phyloP scores from a whole-genome alignment of 805 yeast species.

The Zygotorulaspora chibaensis region DNA sequence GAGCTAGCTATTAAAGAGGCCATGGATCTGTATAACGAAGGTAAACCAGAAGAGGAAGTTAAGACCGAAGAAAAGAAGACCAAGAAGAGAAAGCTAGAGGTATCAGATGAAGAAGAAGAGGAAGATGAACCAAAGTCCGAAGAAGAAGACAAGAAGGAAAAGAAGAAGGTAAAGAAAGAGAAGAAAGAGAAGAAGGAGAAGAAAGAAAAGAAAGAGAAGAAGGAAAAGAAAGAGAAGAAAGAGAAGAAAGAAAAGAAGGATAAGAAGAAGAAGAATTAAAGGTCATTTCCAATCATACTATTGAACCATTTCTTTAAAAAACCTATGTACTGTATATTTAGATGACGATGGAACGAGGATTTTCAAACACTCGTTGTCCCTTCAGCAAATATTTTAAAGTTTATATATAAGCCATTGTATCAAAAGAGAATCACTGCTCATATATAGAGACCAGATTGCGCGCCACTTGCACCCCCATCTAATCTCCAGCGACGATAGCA shows the following conservation, averaged over 20 bases:
- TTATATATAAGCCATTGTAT: background rate
- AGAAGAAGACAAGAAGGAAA: conserved; percentile 48
- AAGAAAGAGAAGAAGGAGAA: conserved; percentile 45
- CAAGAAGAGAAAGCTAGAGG: conserved; percentile 22
- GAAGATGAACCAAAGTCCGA: conserved; percentile 46
- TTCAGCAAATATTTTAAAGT: conserved; percentile 1
- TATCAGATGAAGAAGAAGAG: conserved; percentile 38
- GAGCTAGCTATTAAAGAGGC: conserved; percentile 92
- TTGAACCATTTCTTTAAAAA: conserved; percentile 10
- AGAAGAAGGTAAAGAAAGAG: conserved; percentile 48
- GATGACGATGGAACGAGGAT: conserved; percentile 16
- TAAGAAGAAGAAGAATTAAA: conserved; percentile 19
- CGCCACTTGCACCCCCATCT: conserved; percentile 29
- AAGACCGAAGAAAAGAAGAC: conserved; percentile 29
- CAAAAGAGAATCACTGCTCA: conserved; percentile 5
- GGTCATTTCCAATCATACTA: background rate
- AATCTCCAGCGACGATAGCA: conserved; percentile 31
- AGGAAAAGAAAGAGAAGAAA: conserved; percentile 31
- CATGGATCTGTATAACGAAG: conserved; percentile 54
- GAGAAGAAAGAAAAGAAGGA: conserved; percentile 30
- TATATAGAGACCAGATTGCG: conserved; percentile 33
- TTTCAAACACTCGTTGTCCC: conserved; percentile 5
- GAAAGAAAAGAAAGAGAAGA: conserved; percentile 39
- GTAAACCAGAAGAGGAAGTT: conserved; percentile 44
- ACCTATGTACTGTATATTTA: conserved; percentile 31